These are phyloP conservation scores for Pisolithus marmoratus DNA, from an alignment of 768 basidiomycete species.

Conservation along the genomic window DNA sequence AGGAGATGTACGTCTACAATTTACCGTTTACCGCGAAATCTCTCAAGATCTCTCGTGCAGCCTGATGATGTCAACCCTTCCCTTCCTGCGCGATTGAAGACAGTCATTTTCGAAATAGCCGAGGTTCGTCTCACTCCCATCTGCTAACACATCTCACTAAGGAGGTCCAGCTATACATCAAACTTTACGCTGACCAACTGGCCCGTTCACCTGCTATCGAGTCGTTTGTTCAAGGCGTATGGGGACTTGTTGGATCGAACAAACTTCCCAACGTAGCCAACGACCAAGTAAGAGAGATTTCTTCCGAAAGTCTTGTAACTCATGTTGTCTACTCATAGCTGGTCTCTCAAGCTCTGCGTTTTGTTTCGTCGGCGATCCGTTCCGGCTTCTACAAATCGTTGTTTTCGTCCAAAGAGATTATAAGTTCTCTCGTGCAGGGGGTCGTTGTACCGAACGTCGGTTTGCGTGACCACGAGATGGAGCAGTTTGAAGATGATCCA, in stretches of 20 bases:
- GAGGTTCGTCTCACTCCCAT: constrained; percentile 48
- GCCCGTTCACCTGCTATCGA: constrained; percentile 57
- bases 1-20: constrained; percentile 48
- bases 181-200: constrained; percentile 77
- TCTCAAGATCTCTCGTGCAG: constrained; percentile 30
- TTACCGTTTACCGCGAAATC: not conserved
- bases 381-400: constrained; percentile 76
- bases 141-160: not conserved
- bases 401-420: constrained; percentile 77
- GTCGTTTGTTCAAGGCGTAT: constrained; percentile 81
- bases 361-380: constrained; percentile 90
- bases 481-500: constrained; percentile 96
- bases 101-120: constrained; percentile 82
- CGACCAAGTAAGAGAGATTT: constrained; percentile 51
- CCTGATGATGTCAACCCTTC: constrained; percentile 80
- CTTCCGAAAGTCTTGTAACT: not conserved
- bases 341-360: constrained; percentile 85
- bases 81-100: constrained; percentile 85
- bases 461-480: constrained; percentile 83
- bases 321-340: constrained; percentile 39
- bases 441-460: constrained; percentile 93
- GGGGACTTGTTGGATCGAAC: constrained; percentile 72
- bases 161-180: constrained; percentile 59
- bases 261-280: constrained; percentile 65
- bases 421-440: constrained; percentile 77